phyloP scores from a whole-genome alignment of 108 stramenopile genomes.

The Pseudonitzschia pungens region DNA sequence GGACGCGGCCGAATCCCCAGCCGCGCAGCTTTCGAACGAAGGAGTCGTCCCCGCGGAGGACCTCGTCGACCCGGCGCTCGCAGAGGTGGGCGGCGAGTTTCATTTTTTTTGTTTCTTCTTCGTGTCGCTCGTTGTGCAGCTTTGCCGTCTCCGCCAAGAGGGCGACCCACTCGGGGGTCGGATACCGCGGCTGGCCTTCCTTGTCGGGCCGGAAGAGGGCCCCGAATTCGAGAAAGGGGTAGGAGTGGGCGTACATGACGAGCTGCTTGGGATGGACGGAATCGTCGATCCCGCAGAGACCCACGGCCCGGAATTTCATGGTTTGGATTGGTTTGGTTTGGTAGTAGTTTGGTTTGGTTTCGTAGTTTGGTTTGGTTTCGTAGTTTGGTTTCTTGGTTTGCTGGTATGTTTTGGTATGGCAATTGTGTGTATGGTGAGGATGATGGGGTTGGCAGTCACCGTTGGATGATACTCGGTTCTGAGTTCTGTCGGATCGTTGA shows the following conservation, averaged over 20 bases:
- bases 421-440: no score
- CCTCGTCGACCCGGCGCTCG: constrained; percentile 83
- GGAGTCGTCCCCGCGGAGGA: constrained; percentile 59
- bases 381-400: no score
- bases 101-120: constrained; percentile 23
- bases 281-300: constrained; percentile 94
- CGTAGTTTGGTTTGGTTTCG: no score
- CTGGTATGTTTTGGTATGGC: no score
- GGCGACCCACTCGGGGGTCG: constrained; percentile 75
- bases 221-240: constrained; percentile 90
- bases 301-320: constrained; percentile 66
- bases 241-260: constrained; percentile 47
- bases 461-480: no score
- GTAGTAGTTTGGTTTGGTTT: no score
- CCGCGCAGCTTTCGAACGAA: constrained; percentile 57
- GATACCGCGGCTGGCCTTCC: constrained; percentile 87
- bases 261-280: constrained; percentile 81
- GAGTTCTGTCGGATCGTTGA: no score
- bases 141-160: constrained; percentile 34
- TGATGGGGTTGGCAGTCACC: no score
- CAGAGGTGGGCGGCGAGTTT: constrained; percentile 92
- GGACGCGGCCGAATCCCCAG: constrained; percentile 86
- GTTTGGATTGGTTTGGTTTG: not conserved
- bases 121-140: not conserved
- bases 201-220: constrained; percentile 92